Conservation (phyloP, 2,329 filamentous ascomycete genomes). For the Penicillium sclerotiorum region DNA sequence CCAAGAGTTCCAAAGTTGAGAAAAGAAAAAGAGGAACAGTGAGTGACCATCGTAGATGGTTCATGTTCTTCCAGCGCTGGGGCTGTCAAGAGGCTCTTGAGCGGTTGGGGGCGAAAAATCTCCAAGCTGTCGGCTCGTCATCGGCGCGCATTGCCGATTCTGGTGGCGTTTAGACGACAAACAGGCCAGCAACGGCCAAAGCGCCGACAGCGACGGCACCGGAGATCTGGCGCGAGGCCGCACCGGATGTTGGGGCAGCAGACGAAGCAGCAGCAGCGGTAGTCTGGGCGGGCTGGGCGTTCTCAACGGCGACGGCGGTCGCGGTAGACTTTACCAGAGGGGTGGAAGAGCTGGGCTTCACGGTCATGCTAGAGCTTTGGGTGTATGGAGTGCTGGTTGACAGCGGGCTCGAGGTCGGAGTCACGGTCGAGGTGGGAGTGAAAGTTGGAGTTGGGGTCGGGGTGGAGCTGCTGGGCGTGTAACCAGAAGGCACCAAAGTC, state of each 20-base stretch:
- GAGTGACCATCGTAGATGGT: conserved; percentile 7
- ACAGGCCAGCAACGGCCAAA: conserved; percentile 34
- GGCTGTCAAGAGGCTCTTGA: background rate
- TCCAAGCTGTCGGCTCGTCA: conserved; percentile 8
- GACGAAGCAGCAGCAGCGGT: conserved; percentile 17
- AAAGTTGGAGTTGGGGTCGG: conserved; percentile 8
- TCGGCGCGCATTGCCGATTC: background rate
- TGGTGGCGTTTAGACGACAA: conserved; percentile 32
- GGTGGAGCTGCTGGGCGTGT: conserved; percentile 19
- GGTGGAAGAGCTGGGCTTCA: conserved; percentile 13
- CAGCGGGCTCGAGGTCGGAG: conserved; percentile 15
- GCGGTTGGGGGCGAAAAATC: conserved; percentile 10
- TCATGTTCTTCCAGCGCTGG: background rate
- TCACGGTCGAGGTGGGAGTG: conserved; percentile 21
- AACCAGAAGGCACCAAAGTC: conserved; percentile 29
- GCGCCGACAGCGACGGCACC: conserved; percentile 34
- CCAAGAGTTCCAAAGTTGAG: conserved; percentile 1
- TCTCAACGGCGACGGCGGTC: conserved; percentile 10
- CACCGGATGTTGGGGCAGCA: conserved; percentile 19
- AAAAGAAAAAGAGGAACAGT: conserved; percentile 2
- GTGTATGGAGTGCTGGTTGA: conserved; percentile 12
- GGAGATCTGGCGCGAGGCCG: conserved; percentile 25
- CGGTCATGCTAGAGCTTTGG: conserved; percentile 16
- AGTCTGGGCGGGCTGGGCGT: conserved; percentile 3
- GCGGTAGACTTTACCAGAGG: conserved; percentile 21